These are phyloP conservation scores for Colletotrichum kahawae DNA, from an alignment of 2,329 filamentous ascomycete species.

Conservation along the genomic window DNA sequence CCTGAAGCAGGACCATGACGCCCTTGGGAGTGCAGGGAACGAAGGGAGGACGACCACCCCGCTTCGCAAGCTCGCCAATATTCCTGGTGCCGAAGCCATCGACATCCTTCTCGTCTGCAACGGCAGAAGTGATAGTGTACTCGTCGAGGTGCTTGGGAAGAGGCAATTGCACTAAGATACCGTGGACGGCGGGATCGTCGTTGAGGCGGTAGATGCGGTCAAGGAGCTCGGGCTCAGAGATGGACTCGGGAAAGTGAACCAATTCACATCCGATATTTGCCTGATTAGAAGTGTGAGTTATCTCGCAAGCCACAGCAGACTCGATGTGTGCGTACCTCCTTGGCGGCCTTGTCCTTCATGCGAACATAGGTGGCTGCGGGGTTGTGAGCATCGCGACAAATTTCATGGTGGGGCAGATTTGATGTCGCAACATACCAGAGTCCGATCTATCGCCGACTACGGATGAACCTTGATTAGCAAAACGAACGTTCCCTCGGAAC, in stretches of 20 bases:
- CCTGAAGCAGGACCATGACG: constrained; percentile 89
- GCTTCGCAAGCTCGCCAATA: constrained; percentile 96
- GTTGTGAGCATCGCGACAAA: constrained; percentile 35
- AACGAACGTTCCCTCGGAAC: background rate
- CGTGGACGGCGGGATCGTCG: constrained; percentile 84
- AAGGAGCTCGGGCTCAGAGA: constrained; percentile 85
- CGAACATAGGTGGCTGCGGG: constrained; percentile 89
- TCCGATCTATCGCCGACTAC: constrained; percentile 91
- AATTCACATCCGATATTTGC: constrained; percentile 90
- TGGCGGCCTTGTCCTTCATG: constrained; percentile 98
- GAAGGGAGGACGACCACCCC: constrained; percentile 87
- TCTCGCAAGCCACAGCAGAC: background rate
- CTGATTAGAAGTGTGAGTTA: constrained; percentile 46
- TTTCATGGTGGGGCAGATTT: constrained; percentile 20
- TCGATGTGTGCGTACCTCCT: constrained; percentile 67
- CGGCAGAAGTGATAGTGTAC: constrained; percentile 86
- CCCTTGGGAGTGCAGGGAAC: constrained; percentile 96
- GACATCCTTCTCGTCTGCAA: constrained; percentile 94
- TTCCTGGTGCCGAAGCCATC: constrained; percentile 95
- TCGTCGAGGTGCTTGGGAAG: constrained; percentile 90
- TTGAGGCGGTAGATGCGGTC: constrained; percentile 83
- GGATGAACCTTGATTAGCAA: constrained; percentile 6
- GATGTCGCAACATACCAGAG: constrained; percentile 68
- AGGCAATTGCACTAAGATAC: constrained; percentile 92
- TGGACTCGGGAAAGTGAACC: constrained; percentile 80